phyloP scores from a whole-genome alignment of 2,329 filamentous ascomycete genomes.

The Torrubiellomyces zombiae region DNA sequence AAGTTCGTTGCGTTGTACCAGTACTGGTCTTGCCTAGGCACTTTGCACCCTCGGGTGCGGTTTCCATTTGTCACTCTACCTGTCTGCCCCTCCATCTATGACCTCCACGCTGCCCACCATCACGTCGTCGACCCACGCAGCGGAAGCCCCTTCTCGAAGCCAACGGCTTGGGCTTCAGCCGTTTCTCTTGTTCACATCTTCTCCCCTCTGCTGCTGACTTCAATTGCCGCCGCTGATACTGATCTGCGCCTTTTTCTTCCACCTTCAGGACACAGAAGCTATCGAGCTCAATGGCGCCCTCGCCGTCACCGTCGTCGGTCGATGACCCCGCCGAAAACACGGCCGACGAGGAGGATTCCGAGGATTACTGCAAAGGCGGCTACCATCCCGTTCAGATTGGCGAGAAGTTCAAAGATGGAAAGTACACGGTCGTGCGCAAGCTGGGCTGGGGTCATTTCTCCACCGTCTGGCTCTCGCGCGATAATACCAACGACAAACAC shows the following conservation, averaged over 20 bases:
- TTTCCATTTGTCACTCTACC: too few relatives aligned
- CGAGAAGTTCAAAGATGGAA: constrained; percentile 94
- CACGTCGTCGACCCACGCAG: too few relatives aligned
- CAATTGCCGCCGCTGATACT: neutral
- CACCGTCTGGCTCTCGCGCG: constrained; percentile 75
- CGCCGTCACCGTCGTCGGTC: constrained; percentile 61
- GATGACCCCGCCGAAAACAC: constrained; percentile 83
- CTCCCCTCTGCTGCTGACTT: neutral
- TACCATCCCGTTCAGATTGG: constrained; percentile 92
- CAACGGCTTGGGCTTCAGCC: too few relatives aligned
- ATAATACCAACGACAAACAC: constrained; percentile 80
- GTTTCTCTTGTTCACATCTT: too few relatives aligned
- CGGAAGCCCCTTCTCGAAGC: too few relatives aligned
- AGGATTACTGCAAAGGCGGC: constrained; percentile 98
- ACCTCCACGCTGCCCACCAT: too few relatives aligned
- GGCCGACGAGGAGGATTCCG: constrained; percentile 94
- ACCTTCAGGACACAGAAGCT: constrained; percentile 30
- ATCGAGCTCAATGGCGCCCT: constrained; percentile 45
- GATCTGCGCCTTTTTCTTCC: neutral
- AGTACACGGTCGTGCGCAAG: constrained; percentile 92
- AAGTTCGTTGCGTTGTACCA: too few relatives aligned
- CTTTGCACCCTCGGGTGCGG: too few relatives aligned
- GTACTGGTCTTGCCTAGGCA: too few relatives aligned
- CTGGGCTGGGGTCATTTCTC: constrained; percentile 98
- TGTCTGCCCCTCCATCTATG: too few relatives aligned